Base-by-base conservation (phyloP, 306 rosid species). In the Casuarina equisetifolia region DNA sequence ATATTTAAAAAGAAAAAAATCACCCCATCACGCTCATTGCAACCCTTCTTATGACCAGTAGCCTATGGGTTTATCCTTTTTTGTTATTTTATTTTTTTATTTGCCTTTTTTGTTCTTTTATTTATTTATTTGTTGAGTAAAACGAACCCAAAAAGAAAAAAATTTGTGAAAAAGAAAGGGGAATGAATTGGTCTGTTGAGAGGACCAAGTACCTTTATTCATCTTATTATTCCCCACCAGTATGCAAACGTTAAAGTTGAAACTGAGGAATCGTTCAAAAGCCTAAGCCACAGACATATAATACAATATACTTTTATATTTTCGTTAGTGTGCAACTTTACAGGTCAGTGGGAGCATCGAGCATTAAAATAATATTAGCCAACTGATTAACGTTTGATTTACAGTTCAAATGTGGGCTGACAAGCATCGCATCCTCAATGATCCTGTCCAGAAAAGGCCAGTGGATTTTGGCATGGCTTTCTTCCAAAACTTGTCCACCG, bases 391-490 rank as follows among this genome's bases (percentile, higher is more conserved):
- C 36, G 19, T 2, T 36, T 10, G 4, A 35, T 1, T 32, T 32
- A 25, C 4, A 61, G 40, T 6, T 36, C n/a, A 36, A 35, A 76
- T 54, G 39, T 15, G 48, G 66, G 32, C 57, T 2, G 6, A 80
- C 17, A 44, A 44, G 11, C 40, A 67, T 66, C 63, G 11, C 45
- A 79, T 57, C 73, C 10, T 35, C 49, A 78, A 17, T 42, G 8
- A 42, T 1, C 71, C 16, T 67, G 32, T 67, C 71, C 71, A 67
- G 50, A 67, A 42, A 67, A 40, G 11, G 35, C 12, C 4, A 16
- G 5, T 19, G 19, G 71, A 44, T n/a, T 63, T 42, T 67, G 74
- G 85, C 11, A 57, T 64, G 77, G 75, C 78, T 42, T 67, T 40
- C 77, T 66, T 81, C 75, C 73, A 48, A 42, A 9, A 20, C 1